Evolutionary conservation across 2,329 filamentous ascomycete species (phyloP).

Genomic region (Cladosporium sp.): DNA sequence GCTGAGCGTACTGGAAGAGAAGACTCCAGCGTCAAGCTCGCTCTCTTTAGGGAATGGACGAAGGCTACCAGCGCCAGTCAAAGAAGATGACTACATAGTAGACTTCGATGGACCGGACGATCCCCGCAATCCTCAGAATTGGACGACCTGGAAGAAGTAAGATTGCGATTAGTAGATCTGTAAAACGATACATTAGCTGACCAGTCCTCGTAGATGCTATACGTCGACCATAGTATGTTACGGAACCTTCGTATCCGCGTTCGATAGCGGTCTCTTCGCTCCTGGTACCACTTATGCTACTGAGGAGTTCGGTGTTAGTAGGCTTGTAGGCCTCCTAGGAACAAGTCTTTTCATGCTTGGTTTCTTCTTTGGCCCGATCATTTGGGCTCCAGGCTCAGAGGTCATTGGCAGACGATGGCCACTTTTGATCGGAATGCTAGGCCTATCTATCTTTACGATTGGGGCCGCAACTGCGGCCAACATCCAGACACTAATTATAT

Average conservation of each 20-base stretch:
- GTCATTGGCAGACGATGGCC: slow-evolving; percentile 24
- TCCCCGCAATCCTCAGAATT: slow-evolving; percentile 70
- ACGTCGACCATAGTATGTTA: slow-evolving; percentile 12
- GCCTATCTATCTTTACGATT: slow-evolving; percentile 27
- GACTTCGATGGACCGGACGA: slow-evolving; percentile 74
- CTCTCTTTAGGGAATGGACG: not conserved
- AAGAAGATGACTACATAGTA: slow-evolving; percentile 50
- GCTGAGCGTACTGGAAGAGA: not conserved
- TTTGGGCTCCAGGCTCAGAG: slow-evolving; percentile 34
- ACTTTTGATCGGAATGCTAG: slow-evolving; percentile 14
- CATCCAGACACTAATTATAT: slow-evolving; percentile 42
- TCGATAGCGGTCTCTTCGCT: slow-evolving; percentile 30
- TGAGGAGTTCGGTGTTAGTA: slow-evolving; percentile 17
- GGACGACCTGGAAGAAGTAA: slow-evolving; percentile 67
- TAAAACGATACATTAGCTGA: slow-evolving; percentile 24
- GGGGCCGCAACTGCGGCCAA: slow-evolving; percentile 40
- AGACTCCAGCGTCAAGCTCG: not conserved
- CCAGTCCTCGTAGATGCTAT: slow-evolving; percentile 1
- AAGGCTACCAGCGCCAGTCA: not conserved
- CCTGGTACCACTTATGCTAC: slow-evolving; percentile 35
- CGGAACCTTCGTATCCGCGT: slow-evolving; percentile 37
- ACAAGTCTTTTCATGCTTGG: slow-evolving; percentile 46
- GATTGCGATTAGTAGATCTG: not conserved
- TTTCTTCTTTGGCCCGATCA: slow-evolving; percentile 43
- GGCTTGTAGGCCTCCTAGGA: slow-evolving; percentile 43